A percentile compares a stretch with the other conserved stretches of the same genome.
Evolutionary conservation across 2,329 filamentous ascomycete genomes (phyloP).

Genomic region (Botrytis cinerea): DNA sequence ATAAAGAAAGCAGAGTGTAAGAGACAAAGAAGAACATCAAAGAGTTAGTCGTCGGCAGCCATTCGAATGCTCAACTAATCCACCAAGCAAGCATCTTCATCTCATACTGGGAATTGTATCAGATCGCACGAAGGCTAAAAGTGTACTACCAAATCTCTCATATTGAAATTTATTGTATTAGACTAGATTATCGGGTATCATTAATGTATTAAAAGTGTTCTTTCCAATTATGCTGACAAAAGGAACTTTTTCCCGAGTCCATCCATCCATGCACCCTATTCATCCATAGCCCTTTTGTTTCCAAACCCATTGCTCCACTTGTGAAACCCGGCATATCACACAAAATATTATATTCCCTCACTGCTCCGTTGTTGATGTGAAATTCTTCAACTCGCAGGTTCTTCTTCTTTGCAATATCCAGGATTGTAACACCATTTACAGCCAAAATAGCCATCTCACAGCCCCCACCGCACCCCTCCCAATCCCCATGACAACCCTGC

Average conservation of each 20-base stretch:
- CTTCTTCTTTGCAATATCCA: not conserved
- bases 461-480: conserved; percentile 60
- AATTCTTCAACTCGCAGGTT: not conserved
- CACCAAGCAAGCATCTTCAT: not conserved
- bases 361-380: not conserved
- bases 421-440: conserved; percentile 2
- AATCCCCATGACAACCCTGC: conserved; percentile 64
- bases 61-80: not conserved
- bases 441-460: conserved; percentile 75
- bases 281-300: conserved; percentile 2
- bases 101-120: not conserved
- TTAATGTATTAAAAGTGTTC: conserved; percentile 19
- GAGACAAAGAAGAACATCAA: not conserved
- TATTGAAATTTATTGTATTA: conserved; percentile 12
- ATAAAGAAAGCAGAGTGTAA: not conserved
- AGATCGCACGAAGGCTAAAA: not conserved
- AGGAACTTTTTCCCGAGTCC: not conserved
- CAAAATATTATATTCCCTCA: not conserved
- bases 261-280: not conserved
- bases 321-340: not conserved
- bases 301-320: conserved; percentile 5
- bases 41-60: not conserved
- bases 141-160: not conserved
- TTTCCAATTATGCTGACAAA: conserved; percentile 9
- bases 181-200: conserved; percentile 24